Conservation (phyloP, 2,329 filamentous ascomycete species). For the Talaromyces rugulosus region DNA sequence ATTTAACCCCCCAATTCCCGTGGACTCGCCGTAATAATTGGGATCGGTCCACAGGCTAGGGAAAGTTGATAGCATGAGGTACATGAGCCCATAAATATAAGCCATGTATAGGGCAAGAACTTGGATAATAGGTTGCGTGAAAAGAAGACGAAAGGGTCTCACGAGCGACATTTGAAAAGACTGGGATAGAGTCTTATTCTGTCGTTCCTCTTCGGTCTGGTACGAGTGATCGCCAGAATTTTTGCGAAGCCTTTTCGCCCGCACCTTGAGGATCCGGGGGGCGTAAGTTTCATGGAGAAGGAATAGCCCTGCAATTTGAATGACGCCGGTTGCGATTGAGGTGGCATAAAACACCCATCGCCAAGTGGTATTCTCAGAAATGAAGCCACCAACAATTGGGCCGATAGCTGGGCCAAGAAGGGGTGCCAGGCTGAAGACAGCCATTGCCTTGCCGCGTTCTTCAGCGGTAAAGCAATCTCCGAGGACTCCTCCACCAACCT, state of each 20-base stretch:
- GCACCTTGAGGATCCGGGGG: background rate
- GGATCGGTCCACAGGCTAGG: conserved; percentile 20
- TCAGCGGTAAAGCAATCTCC: conserved; percentile 58
- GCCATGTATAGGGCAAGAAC: conserved; percentile 48
- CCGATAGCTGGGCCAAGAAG: conserved; percentile 60
- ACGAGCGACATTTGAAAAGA: conserved; percentile 50
- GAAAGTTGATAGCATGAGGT: conserved; percentile 34
- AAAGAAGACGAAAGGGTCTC: conserved; percentile 50
- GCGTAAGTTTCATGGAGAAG: conserved; percentile 27
- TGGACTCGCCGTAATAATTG: conserved; percentile 50
- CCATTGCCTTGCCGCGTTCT: conserved; percentile 42
- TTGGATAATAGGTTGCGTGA: conserved; percentile 54
- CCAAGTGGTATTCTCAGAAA: conserved; percentile 62
- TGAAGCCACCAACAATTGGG: conserved; percentile 59
- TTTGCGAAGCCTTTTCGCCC: background rate
- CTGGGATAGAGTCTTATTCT: background rate
- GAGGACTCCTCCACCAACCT: conserved; percentile 47
- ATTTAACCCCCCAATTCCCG: conserved; percentile 16
- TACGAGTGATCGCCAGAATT: background rate
- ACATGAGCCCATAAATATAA: conserved; percentile 55
- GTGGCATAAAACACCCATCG: conserved; percentile 70
- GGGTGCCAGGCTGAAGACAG: conserved; percentile 55
- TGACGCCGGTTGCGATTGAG: conserved; percentile 56
- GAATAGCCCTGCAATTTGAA: conserved; percentile 48
- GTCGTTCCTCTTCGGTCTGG: background rate